Percentiles rank a stretch among this genome's conserved stretches.
phyloP scores from a whole-genome alignment of 2,329 filamentous ascomycete genomes.

The Arthroderma sp. region DNA sequence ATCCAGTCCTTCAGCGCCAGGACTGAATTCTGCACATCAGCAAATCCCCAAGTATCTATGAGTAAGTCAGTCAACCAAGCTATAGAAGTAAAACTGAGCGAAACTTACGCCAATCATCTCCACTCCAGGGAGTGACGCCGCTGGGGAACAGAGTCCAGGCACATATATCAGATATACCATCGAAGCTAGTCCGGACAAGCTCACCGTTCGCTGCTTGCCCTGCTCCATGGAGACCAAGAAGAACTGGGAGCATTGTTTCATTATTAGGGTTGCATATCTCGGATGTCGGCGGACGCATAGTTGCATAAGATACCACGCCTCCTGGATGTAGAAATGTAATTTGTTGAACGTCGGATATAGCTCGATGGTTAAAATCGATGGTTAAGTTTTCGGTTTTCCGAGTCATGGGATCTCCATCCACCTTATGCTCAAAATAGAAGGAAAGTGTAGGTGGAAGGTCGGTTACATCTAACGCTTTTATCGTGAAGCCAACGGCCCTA shows the following conservation, averaged over 20 bases:
- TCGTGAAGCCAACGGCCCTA: conserved; percentile 24
- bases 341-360: conserved; percentile 37
- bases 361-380: conserved; percentile 15
- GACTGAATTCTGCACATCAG: conserved; percentile 44
- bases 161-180: conserved; percentile 41
- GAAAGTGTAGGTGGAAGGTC: conserved; percentile 10
- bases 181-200: conserved; percentile 37
- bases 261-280: conserved; percentile 19
- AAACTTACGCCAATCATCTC: conserved; percentile 47
- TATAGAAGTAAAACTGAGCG: background rate
- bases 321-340: conserved; percentile 44
- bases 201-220: conserved; percentile 43
- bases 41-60: conserved; percentile 43
- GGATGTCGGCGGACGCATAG: conserved; percentile 41
- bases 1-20: conserved; percentile 41
- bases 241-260: conserved; percentile 32
- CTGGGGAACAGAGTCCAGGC: conserved; percentile 46
- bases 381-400: conserved; percentile 13
- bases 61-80: background rate
- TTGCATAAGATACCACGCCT: conserved; percentile 45
- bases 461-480: conserved; percentile 9
- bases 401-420: background rate
- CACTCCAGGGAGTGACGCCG: conserved; percentile 47
- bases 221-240: conserved; percentile 45
- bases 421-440: conserved; percentile 16